Percentiles rank a stretch among this genome's conserved stretches.
Conservation (phyloP, 2,329 filamentous ascomycete species). For the Penicillium sp. region DNA sequence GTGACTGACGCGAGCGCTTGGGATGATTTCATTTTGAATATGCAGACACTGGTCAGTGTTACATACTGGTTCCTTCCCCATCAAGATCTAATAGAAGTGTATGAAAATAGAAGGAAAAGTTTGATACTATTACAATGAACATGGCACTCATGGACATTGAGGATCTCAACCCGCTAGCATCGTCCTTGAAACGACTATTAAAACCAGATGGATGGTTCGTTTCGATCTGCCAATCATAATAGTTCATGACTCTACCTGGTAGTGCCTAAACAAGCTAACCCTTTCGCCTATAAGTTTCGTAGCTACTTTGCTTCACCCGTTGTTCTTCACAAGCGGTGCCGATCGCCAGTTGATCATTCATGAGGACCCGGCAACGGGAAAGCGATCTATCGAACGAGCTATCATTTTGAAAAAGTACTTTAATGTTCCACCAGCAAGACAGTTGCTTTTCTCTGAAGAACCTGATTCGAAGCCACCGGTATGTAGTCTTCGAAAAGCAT, state of each 20-base stretch:
- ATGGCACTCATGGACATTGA: constrained; percentile 49
- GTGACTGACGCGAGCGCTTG: no score
- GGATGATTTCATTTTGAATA: no score
- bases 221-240: no score
- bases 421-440: constrained; percentile 37
- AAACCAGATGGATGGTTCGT: constrained; percentile 35
- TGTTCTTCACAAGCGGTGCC: constrained; percentile 46
- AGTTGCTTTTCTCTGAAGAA: constrained; percentile 17
- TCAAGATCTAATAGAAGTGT: constrained; percentile 16
- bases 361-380: constrained; percentile 35
- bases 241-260: no score
- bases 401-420: constrained; percentile 43
- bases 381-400: constrained; percentile 32
- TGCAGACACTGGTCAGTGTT: no score
- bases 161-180: constrained; percentile 41
- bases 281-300: constrained; percentile 35
- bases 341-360: constrained; percentile 38
- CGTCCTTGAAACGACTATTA: constrained; percentile 40
- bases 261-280: no score
- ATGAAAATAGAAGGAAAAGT: constrained; percentile 16
- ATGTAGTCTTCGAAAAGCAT: no score
- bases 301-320: constrained; percentile 46
- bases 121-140: constrained; percentile 46
- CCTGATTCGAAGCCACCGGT: no score
- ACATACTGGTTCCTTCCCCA: no score